phyloP scores from a whole-genome alignment of 2,329 filamentous ascomycete species.

The Cordyceps javanica region DNA sequence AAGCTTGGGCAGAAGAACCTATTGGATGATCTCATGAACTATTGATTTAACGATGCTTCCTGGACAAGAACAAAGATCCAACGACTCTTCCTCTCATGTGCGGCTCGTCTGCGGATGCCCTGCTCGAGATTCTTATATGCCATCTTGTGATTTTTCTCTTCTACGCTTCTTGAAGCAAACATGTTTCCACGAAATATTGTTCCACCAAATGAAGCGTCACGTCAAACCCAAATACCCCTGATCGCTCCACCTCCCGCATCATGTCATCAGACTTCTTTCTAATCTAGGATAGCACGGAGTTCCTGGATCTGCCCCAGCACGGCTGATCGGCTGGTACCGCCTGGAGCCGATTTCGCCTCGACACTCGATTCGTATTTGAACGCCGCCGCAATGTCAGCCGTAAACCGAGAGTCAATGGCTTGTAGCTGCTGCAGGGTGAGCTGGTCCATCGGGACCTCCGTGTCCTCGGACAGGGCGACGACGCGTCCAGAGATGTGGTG shows the following conservation, averaged over 20 bases:
- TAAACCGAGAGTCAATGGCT: constrained; percentile 60
- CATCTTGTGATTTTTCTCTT: constrained; percentile 2
- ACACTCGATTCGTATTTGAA: constrained; percentile 70
- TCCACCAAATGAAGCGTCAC: constrained; percentile 23
- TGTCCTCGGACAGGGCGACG: constrained; percentile 63
- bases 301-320: constrained; percentile 55
- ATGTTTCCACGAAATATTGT: too few species aligned
- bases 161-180: constrained; percentile 17
- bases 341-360: constrained; percentile 60
- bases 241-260: too few species aligned
- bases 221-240: constrained; percentile 22
- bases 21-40: constrained; percentile 10
- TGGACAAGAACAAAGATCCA: constrained; percentile 1
- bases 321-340: constrained; percentile 60
- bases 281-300: constrained; percentile 29
- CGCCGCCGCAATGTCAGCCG: constrained; percentile 56
- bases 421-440: constrained; percentile 61
- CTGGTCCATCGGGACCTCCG: constrained; percentile 60
- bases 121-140: constrained; percentile 15
- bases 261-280: too few species aligned
- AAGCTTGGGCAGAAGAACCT: constrained; percentile 12
- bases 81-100: constrained; percentile 9
- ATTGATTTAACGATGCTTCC: constrained; percentile 14
- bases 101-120: constrained; percentile 10
- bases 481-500: constrained; percentile 70